Percentiles rank a stretch among this genome's conserved stretches.
Evolutionary conservation across 163 green algal species (phyloP).

Genomic region (Scenedesmus sp.): DNA sequence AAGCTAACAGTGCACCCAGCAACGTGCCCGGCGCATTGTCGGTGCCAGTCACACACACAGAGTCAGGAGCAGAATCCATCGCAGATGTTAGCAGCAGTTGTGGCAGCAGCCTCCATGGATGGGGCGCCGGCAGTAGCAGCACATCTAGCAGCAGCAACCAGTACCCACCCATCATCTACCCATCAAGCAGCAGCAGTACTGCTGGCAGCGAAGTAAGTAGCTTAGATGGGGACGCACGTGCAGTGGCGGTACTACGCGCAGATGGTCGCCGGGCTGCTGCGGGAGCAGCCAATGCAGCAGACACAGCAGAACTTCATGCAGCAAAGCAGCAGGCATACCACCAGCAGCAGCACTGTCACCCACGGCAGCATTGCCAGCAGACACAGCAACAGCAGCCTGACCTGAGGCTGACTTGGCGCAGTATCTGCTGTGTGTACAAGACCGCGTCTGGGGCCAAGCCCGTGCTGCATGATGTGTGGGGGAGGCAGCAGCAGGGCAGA

Average conservation of each 20-base stretch:
- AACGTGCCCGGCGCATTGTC: not conserved
- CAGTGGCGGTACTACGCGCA: not conserved
- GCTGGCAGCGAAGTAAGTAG: not conserved
- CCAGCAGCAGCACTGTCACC: not conserved
- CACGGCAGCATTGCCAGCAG: not conserved
- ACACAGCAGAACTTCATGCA: not conserved
- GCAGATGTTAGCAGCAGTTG: conserved; percentile 19
- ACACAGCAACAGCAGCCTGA: not conserved
- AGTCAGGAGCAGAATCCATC: not conserved
- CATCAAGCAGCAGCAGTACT: not conserved
- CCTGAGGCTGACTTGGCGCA: not conserved
- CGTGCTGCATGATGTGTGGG: conserved; percentile 24
- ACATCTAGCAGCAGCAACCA: not conserved
- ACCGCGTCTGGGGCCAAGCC: not conserved
- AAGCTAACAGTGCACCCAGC: not conserved
- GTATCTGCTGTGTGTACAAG: conserved; percentile 31
- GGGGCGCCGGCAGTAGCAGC: not conserved
- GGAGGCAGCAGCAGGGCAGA: not conserved
- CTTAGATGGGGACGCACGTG: not conserved
- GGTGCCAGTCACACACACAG: not conserved
- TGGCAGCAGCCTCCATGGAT: not conserved
- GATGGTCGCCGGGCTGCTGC: not conserved
- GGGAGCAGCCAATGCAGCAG: not conserved
- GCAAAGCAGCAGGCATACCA: not conserved
- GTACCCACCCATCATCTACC: not conserved